Evolutionary conservation across 495 filamentous ascomycete species (phyloP).

Genomic region (Aspergillus biplanus): DNA sequence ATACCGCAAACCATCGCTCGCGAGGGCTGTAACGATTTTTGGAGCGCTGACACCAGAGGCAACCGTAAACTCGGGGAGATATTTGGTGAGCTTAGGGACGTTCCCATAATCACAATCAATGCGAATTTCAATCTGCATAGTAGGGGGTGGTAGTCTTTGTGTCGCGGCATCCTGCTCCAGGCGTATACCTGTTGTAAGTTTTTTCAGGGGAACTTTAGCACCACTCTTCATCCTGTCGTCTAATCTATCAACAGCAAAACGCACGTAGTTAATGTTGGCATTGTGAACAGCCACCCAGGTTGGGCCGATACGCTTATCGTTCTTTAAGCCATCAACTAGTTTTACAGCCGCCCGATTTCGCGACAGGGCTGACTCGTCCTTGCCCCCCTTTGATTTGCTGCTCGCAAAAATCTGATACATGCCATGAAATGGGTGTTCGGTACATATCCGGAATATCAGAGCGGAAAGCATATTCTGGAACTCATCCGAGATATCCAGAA

Average conservation of each 20-base stretch:
- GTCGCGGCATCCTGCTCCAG: conserved; percentile 60
- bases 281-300: conserved; percentile 71
- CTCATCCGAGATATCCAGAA: conserved; percentile 65
- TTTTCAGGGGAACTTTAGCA: conserved; percentile 63
- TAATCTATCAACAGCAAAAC: conserved; percentile 66
- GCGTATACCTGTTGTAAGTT: conserved; percentile 54
- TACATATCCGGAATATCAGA: conserved; percentile 79
- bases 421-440: conserved; percentile 91
- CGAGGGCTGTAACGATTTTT: conserved; percentile 83
- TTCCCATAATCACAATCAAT: conserved; percentile 73
- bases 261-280: conserved; percentile 73
- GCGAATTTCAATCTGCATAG: conserved; percentile 79
- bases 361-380: conserved; percentile 73
- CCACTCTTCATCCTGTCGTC: conserved; percentile 69
- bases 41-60: conserved; percentile 90
- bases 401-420: conserved; percentile 94
- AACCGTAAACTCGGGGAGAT: conserved; percentile 73
- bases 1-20: conserved; percentile 73
- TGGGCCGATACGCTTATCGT: conserved; percentile 42
- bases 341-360: conserved; percentile 71
- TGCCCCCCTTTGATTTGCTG: conserved; percentile 63
- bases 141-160: conserved; percentile 79
- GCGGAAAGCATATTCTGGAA: conserved; percentile 78
- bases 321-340: conserved; percentile 63
- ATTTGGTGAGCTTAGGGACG: conserved; percentile 70